These are phyloP conservation scores for Begonia peltatifolia DNA, from an alignment of 306 rosid species.

Conservation along the genomic window DNA sequence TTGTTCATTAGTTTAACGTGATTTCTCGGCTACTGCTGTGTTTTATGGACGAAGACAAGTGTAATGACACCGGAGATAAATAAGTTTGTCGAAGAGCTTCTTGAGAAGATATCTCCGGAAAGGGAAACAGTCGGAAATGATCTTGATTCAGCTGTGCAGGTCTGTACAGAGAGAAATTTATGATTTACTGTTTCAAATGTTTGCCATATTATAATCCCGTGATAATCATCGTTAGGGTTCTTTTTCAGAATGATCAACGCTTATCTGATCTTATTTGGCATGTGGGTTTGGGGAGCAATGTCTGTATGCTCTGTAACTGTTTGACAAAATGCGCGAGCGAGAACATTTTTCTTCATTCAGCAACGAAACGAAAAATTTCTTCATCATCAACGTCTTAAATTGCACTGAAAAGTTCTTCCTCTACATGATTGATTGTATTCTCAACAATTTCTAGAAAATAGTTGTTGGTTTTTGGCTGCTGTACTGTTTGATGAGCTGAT, in stretches of 20 bases:
- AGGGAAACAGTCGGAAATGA: slow-evolving; percentile 42
- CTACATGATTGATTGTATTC: slow-evolving; percentile 5
- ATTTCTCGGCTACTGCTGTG: not conserved
- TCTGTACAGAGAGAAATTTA: slow-evolving; percentile 36
- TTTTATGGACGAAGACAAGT: not conserved
- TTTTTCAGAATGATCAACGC: too few species aligned
- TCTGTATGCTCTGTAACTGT: not conserved
- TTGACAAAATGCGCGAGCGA: not conserved
- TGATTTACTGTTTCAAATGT: too few species aligned
- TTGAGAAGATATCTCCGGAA: slow-evolving; percentile 31
- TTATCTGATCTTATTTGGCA: too few species aligned
- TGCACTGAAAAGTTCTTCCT: slow-evolving; percentile 3
- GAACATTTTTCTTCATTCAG: not conserved
- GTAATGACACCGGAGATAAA: slow-evolving; percentile 34
- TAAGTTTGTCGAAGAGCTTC: slow-evolving; percentile 39
- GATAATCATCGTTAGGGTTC: too few species aligned
- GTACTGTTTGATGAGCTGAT: slow-evolving; percentile 21
- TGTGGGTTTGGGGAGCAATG: too few species aligned
- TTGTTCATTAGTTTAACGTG: not conserved
- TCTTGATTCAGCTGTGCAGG: slow-evolving; percentile 29
- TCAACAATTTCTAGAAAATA: not conserved
- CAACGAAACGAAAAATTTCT: not conserved
- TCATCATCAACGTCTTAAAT: not conserved
- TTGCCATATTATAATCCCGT: too few species aligned
- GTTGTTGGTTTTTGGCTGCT: slow-evolving; percentile 9